Evolutionary conservation across 139 green algal species (phyloP).

Genomic region (Pycnococcus provasolii): DNA sequence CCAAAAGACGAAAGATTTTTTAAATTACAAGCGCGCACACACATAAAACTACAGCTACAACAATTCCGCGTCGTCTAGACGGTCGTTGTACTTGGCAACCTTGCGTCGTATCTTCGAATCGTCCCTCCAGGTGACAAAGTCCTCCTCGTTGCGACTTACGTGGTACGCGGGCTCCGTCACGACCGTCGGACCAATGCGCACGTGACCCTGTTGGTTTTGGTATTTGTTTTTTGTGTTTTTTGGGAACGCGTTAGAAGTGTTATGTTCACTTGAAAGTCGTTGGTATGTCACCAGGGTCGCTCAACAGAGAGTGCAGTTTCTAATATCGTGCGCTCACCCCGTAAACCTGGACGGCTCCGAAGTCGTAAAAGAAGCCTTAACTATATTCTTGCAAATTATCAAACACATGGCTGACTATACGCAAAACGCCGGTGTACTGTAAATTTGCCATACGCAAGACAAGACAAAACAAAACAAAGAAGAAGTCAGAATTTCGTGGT

Average conservation of each 20-base stretch:
- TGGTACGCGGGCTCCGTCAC: constrained; percentile 81
- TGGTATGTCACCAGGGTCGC: too few relatives aligned
- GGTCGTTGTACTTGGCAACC: constrained; percentile 89
- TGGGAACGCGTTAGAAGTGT: too few relatives aligned
- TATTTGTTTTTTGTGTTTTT: not conserved
- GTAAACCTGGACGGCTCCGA: too few relatives aligned
- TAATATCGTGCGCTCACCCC: too few relatives aligned
- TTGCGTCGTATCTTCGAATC: constrained; percentile 91
- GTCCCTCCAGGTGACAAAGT: constrained; percentile 98
- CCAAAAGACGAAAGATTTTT: too few relatives aligned
- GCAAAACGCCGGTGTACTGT: too few relatives aligned
- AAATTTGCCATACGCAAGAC: too few relatives aligned
- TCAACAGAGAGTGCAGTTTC: too few relatives aligned
- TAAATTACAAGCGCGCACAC: too few relatives aligned
- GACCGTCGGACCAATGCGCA: constrained; percentile 84
- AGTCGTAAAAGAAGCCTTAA: not conserved
- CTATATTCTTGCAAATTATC: not conserved
- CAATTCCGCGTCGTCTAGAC: constrained; percentile 89
- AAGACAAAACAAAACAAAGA: not conserved
- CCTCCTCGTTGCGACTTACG: constrained; percentile 83
- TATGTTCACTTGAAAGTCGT: too few relatives aligned
- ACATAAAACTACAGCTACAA: not conserved
- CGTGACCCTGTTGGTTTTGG: constrained; percentile 56
- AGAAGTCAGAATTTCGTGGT: not conserved
- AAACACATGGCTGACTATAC: not conserved